Evolutionary conservation across 1,139 yeast genomes (phyloP).

Genomic region (Geotrichum macrosporum): DNA sequence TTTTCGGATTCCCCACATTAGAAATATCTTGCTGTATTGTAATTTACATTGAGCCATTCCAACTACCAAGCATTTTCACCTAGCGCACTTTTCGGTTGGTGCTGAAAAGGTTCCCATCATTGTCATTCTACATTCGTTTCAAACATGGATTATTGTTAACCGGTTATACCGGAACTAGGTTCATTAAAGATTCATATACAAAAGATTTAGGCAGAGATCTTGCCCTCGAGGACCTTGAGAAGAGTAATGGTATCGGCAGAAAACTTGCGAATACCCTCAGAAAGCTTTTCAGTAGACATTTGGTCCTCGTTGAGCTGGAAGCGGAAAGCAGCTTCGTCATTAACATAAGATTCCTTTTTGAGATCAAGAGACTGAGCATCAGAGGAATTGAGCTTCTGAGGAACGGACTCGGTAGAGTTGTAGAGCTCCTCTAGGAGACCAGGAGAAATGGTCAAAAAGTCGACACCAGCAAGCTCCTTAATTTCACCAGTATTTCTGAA

Average conservation of each 20-base stretch:
- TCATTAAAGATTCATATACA: too few species aligned
- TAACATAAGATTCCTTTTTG: constrained; percentile 73
- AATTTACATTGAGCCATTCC: too few species aligned
- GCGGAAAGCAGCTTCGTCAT: constrained; percentile 89
- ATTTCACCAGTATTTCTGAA: constrained; percentile 98
- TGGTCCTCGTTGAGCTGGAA: constrained; percentile 90
- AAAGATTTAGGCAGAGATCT: constrained; percentile 39
- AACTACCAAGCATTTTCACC: too few species aligned
- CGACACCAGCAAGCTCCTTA: constrained; percentile 96
- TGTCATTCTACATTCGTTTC: too few species aligned
- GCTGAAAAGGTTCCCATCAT: too few species aligned
- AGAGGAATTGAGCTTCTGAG: constrained; percentile 68
- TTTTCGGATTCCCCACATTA: too few species aligned
- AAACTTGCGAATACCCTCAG: constrained; percentile 97
- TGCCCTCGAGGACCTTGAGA: constrained; percentile 70
- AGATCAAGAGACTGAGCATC: constrained; percentile 52
- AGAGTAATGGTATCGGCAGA: constrained; percentile 91
- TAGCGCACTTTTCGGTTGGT: too few species aligned
- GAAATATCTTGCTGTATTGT: too few species aligned
- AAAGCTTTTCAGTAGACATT: constrained; percentile 96
- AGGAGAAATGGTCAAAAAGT: constrained; percentile 94
- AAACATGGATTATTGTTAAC: too few species aligned
- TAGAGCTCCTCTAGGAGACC: constrained; percentile 82
- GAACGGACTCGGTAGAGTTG: constrained; percentile 73
- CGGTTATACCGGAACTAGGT: too few species aligned